A percentile compares a stretch with the other conserved stretches of the same genome.
phyloP scores from a whole-genome alignment of 768 basidiomycete species.

The Inosperma sp. region DNA sequence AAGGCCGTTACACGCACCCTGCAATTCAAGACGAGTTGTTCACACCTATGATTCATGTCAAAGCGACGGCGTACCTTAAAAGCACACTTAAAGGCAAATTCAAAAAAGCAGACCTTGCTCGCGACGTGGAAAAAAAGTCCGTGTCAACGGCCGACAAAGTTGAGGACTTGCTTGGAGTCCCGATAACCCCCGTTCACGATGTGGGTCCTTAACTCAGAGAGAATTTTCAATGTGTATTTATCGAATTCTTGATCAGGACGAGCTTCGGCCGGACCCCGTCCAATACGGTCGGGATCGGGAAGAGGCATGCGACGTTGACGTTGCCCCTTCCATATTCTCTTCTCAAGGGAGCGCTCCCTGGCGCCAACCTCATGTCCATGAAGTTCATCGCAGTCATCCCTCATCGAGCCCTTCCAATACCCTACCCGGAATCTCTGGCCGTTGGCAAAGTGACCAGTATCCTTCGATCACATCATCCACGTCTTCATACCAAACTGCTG shows the following conservation, averaged over 20 bases:
- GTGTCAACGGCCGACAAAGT: neutral
- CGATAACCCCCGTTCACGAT: slow-evolving; percentile 21
- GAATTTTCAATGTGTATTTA: slow-evolving; percentile 4
- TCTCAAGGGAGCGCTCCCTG: slow-evolving; percentile 4
- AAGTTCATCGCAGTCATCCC: neutral
- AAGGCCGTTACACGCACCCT: slow-evolving; percentile 81
- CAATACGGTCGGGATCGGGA: slow-evolving; percentile 57
- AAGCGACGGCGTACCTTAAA: slow-evolving; percentile 56
- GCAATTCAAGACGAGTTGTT: slow-evolving; percentile 67
- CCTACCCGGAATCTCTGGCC: neutral
- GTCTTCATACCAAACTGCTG: neutral
- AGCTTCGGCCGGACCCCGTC: slow-evolving; percentile 56
- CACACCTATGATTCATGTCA: slow-evolving; percentile 65
- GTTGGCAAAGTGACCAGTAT: neutral
- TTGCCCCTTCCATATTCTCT: slow-evolving; percentile 36
- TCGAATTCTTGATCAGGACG: slow-evolving; percentile 27
- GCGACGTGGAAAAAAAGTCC: slow-evolving; percentile 2
- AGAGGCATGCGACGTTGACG: slow-evolving; percentile 65
- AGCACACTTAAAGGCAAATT: slow-evolving; percentile 49
- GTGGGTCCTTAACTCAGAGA: slow-evolving; percentile 10
- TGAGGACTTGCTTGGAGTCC: slow-evolving; percentile 20
- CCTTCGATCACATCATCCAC: neutral
- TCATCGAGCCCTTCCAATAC: neutral
- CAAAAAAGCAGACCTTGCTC: slow-evolving; percentile 17
- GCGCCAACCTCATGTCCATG: neutral